A percentile compares a stretch with the other conserved stretches of the same genome.
Conservation (phyloP, 352 stramenopile species). For the Globisporangium solare region DNA sequence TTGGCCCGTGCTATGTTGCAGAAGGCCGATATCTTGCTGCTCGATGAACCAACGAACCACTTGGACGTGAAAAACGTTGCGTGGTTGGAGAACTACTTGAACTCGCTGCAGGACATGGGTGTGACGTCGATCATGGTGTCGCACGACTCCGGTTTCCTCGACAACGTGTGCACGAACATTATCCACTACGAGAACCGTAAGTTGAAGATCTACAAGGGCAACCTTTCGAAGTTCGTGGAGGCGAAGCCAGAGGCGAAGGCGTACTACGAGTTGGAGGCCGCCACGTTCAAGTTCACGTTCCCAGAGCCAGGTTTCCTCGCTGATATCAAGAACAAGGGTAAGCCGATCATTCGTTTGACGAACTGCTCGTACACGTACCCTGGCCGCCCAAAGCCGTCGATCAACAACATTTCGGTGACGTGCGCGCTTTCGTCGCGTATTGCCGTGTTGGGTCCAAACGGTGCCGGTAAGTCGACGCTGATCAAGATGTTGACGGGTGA, state of each 20-base stretch:
- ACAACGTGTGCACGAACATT: constrained; percentile 97
- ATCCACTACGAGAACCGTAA: constrained; percentile 96
- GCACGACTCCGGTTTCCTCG: constrained; percentile 97
- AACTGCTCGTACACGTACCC: constrained; percentile 86
- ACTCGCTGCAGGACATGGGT: constrained; percentile 57
- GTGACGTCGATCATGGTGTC: constrained; percentile 94
- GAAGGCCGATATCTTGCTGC: constrained; percentile 94
- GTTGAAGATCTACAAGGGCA: constrained; percentile 88
- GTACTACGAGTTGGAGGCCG: constrained; percentile 86
- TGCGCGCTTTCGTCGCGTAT: constrained; percentile 80
- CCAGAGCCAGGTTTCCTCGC: constrained; percentile 85
- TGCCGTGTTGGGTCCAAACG: constrained; percentile 85
- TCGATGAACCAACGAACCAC: constrained; percentile 96
- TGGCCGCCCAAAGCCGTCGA: constrained; percentile 68
- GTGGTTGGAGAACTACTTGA: constrained; percentile 92
- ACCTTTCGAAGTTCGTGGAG: constrained; percentile 83
- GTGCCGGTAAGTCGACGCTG: constrained; percentile 94
- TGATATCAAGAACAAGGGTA: constrained; percentile 90
- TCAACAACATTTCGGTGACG: constrained; percentile 80
- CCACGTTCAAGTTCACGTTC: constrained; percentile 86
- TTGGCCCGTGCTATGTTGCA: constrained; percentile 93
- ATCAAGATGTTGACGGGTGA: constrained; percentile 93
- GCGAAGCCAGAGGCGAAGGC: constrained; percentile 84
- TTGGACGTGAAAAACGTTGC: constrained; percentile 92
- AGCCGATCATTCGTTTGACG: constrained; percentile 86